Percentiles rank a stretch among this genome's conserved stretches.
Evolutionary conservation across 495 filamentous ascomycete genomes (phyloP).

Genomic region (Astrocystis sublimbata): DNA sequence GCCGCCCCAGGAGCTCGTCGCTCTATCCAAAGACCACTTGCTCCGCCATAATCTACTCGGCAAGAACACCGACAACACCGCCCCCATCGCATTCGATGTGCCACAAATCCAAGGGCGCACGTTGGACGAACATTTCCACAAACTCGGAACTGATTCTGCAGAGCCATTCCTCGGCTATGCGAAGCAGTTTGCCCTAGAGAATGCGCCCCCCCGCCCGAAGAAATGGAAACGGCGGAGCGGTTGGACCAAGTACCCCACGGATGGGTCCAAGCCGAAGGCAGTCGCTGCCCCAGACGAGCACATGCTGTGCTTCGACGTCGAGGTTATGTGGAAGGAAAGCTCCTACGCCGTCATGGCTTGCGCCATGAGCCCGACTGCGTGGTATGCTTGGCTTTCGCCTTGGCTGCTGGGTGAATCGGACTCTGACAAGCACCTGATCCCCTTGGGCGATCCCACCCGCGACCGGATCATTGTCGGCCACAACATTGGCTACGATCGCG

Average conservation of each 20-base stretch:
- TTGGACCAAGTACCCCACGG: slow-evolving; percentile 87
- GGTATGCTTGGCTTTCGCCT: slow-evolving; percentile 97
- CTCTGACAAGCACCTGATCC: slow-evolving; percentile 77
- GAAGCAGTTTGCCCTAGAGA: slow-evolving; percentile 65
- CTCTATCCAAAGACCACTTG: slow-evolving; percentile 82
- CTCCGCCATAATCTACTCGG: slow-evolving; percentile 82
- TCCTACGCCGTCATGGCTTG: slow-evolving; percentile 96
- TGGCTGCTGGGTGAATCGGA: slow-evolving; percentile 87
- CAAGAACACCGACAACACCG: slow-evolving; percentile 74
- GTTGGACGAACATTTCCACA: slow-evolving; percentile 94
- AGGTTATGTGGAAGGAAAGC: slow-evolving; percentile 93
- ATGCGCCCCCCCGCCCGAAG: slow-evolving; percentile 71
- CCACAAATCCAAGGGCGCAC: slow-evolving; percentile 76
- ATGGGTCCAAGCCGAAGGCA: slow-evolving; percentile 64
- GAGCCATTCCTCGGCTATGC: slow-evolving; percentile 82
- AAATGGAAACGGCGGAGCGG: slow-evolving; percentile 80
- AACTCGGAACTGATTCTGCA: slow-evolving; percentile 81
- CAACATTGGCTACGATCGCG: slow-evolving; percentile 94
- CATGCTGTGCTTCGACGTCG: slow-evolving; percentile 90
- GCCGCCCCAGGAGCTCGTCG: slow-evolving; percentile 65
- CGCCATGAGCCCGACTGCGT: slow-evolving; percentile 79
- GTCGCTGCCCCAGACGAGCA: slow-evolving; percentile 77
- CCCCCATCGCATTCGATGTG: slow-evolving; percentile 82
- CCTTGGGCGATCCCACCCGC: slow-evolving; percentile 70
- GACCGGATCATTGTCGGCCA: slow-evolving; percentile 85